These are phyloP conservation scores for Fermentozyma sake DNA, from an alignment of 1,139 yeast species.

Conservation along the genomic window DNA sequence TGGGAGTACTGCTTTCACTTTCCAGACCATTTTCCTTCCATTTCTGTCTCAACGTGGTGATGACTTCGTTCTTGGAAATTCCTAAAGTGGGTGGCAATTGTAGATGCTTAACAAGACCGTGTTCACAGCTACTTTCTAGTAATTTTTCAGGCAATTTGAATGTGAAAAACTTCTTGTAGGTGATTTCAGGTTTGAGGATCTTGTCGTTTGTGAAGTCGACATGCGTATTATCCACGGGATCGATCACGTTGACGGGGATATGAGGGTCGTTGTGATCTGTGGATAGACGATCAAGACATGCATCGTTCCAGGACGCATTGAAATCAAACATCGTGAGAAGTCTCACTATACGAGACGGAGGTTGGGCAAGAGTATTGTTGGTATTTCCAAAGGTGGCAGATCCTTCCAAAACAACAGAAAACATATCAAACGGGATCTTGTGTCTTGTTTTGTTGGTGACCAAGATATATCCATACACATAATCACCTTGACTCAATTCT, in stretches of 20 bases:
- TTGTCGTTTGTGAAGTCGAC: constrained; percentile 24
- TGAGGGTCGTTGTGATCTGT: constrained; percentile 28
- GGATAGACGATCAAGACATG: constrained; percentile 24
- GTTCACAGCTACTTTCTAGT: constrained; percentile 35
- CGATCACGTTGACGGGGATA: constrained; percentile 16
- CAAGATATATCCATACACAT: constrained; percentile 34
- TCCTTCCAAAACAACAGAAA: constrained; percentile 37
- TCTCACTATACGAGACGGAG: constrained; percentile 14
- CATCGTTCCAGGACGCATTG: constrained; percentile 41
- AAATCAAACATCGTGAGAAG: constrained; percentile 40
- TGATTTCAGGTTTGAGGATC: constrained; percentile 27
- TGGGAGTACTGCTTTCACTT: constrained; percentile 3
- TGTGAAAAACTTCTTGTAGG: constrained; percentile 39
- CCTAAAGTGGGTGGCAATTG: constrained; percentile 37
- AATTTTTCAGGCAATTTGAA: constrained; percentile 36
- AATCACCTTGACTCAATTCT: constrained; percentile 39
- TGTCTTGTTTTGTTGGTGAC: constrained; percentile 27
- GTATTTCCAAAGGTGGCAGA: constrained; percentile 21
- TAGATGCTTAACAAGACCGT: constrained; percentile 31
- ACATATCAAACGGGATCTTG: constrained; percentile 38
- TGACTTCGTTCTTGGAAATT: constrained; percentile 22
- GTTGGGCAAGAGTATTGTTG: constrained; percentile 14
- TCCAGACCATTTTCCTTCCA: constrained; percentile 18
- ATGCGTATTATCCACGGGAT: constrained; percentile 30
- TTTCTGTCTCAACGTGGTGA: constrained; percentile 23